Conservation (phyloP, 371 early-diverging fungal species). For the Mortierella sp. region DNA sequence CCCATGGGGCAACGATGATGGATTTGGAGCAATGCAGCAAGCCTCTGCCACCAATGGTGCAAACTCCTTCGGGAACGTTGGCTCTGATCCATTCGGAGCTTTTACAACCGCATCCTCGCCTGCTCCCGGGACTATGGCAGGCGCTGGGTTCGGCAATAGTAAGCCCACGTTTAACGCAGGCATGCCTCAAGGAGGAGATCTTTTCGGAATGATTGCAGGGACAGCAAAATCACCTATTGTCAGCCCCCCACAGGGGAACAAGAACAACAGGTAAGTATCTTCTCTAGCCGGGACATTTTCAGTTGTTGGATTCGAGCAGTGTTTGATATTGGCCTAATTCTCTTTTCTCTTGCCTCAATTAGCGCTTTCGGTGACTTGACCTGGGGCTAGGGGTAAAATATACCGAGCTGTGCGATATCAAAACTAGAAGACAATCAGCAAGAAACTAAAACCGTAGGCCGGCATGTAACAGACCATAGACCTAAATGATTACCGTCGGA, state of each 20-base stretch:
- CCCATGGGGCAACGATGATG: conserved; percentile 46
- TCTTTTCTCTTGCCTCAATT: neutral
- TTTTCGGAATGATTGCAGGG: conserved; percentile 39
- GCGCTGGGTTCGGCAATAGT: conserved; percentile 11
- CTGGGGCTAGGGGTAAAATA: conserved; percentile 24
- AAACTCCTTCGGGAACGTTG: neutral
- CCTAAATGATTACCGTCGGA: too few species aligned
- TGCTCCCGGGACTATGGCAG: neutral
- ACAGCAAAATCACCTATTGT: conserved; percentile 19
- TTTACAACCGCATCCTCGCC: conserved; percentile 12
- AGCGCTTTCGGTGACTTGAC: conserved; percentile 48
- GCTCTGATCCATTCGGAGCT: neutral
- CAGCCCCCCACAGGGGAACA: conserved; percentile 21
- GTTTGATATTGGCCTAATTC: neutral
- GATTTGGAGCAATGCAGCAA: conserved; percentile 47
- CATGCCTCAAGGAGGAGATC: conserved; percentile 43
- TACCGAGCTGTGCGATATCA: conserved; percentile 6
- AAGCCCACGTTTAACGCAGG: conserved; percentile 2
- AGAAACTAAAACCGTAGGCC: too few species aligned
- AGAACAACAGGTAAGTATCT: conserved; percentile 31
- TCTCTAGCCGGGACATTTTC: neutral
- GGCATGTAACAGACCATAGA: neutral
- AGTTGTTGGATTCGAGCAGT: neutral
- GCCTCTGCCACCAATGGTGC: conserved; percentile 21
- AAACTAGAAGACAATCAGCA: neutral